Evolutionary conservation across 345 rosid genomes (phyloP).

Genomic region (Gossypium ekmanianum): DNA sequence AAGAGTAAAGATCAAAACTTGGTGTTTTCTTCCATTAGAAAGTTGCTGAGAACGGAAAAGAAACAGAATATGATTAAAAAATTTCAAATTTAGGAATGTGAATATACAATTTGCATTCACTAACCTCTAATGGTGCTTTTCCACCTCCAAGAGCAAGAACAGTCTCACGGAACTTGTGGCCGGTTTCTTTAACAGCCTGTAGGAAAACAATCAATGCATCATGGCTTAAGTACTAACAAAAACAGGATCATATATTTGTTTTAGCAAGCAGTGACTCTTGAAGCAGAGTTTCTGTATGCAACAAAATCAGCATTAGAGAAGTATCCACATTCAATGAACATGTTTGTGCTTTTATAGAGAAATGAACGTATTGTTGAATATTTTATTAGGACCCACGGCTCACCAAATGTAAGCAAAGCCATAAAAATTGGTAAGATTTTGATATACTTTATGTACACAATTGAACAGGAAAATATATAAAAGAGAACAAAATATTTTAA

Average conservation of each 20-base stretch:
- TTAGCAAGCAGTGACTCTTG: slow-evolving; percentile 7
- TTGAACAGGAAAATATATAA: background rate
- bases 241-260: slow-evolving; percentile 1
- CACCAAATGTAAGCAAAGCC: background rate
- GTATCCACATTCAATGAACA: background rate
- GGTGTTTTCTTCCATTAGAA: background rate
- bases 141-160: slow-evolving; percentile 96
- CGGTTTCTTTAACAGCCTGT: slow-evolving; percentile 83
- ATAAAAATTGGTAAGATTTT: background rate
- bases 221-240: background rate
- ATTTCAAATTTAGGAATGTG: background rate
- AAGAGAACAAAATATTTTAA: background rate
- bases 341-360: background rate
- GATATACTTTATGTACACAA: background rate
- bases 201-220: slow-evolving; percentile 9
- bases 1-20: background rate
- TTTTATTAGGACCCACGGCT: background rate
- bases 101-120: slow-evolving; percentile 3
- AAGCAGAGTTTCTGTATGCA: background rate
- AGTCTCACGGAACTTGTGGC: slow-evolving; percentile 72
- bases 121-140: slow-evolving; percentile 75
- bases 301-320: background rate
- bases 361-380: background rate
- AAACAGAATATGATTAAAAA: background rate
- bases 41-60: background rate